A percentile compares a stretch with the other conserved stretches of the same genome.
Evolutionary conservation across 805 yeast species (phyloP).

Genomic region (Cyberlindnera saturnus): DNA sequence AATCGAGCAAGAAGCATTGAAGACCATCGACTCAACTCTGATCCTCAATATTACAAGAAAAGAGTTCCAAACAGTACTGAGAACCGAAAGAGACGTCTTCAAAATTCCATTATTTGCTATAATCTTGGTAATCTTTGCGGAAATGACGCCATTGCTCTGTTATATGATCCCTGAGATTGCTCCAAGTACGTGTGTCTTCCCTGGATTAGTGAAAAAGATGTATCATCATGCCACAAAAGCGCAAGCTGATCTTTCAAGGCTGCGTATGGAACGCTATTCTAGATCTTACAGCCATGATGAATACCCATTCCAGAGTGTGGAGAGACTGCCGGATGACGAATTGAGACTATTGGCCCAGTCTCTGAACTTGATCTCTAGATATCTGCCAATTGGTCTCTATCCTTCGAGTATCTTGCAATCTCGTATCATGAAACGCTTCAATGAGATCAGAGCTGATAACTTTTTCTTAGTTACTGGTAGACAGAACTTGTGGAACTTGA

Average conservation of each 20-base stretch:
- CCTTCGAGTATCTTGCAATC: slow-evolving; percentile 33
- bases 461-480: slow-evolving; percentile 27
- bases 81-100: slow-evolving; percentile 39
- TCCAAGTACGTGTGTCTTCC: slow-evolving; percentile 54
- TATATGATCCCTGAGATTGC: slow-evolving; percentile 48
- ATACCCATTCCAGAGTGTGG: slow-evolving; percentile 40
- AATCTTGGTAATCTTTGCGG: slow-evolving; percentile 43
- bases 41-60: slow-evolving; percentile 38
- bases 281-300: slow-evolving; percentile 13
- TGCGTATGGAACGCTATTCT: slow-evolving; percentile 13
- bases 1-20: slow-evolving; percentile 31
- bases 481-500: slow-evolving; percentile 39
- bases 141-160: slow-evolving; percentile 47
- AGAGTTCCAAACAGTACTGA: slow-evolving; percentile 37
- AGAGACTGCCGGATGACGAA: slow-evolving; percentile 35
- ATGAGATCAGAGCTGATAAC: slow-evolving; percentile 48
- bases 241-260: slow-evolving; percentile 7
- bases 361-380: slow-evolving; percentile 34
- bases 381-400: slow-evolving; percentile 33
- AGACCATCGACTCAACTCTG: slow-evolving; percentile 14
- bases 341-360: slow-evolving; percentile 31
- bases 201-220: slow-evolving; percentile 28
- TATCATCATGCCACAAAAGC: slow-evolving; percentile 25
- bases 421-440: slow-evolving; percentile 33
- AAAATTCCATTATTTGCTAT: slow-evolving; percentile 50